Evolutionary conservation across 2,329 filamentous ascomycete genomes (phyloP), one percentile per base, ranked within the genome.

Genomic region (Paracorniculantispora psalliotae): DNA sequence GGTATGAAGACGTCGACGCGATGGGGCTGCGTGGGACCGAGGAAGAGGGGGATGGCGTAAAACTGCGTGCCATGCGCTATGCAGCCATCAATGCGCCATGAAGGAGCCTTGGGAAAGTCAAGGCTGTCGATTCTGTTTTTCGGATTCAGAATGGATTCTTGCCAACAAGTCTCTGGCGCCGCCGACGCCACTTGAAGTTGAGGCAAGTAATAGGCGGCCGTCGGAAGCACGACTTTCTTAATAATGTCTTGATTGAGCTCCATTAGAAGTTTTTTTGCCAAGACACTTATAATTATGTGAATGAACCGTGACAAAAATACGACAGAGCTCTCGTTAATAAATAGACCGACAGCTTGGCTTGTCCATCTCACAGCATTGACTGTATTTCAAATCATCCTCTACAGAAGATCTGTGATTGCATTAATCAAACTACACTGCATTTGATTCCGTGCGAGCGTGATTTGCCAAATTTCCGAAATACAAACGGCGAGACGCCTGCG

Each of bases 101-200:
- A 68, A 2, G 81, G 76, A 0, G 70, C 64, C 15, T 64, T 52
- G 2, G 76, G 75, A 8, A 73, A 68, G 2, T 74, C 76, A 17
- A 86, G 76, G 62, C 81, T 83, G 66, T 85, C 77, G 66, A 86
- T 80, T 60, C 83, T 77, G 65, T 85, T 86, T 67, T 82, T 84
- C 8, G 83, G 83, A 62, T 86, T 86, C 44, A 85, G 72, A 43
- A 73, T 69, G 5, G 82, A 85, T 3, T 67, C 61, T 13, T 70
- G 67, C 83, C 83, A 86, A 15, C 64, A 30, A n/a, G 17, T 13
- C 30, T 35, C 26, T 41, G 47, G 54, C 35, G 8, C 30, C 9
- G 50, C 50, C 10, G 59, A 35, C 0, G 8, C 19, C 21, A 6
- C n/a, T 44, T n/a, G 7, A 3, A 57, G 47, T 1, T 25, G 56